phyloP scores from a whole-genome alignment of 2,329 filamentous ascomycete genomes.

The Neonectria neomacrospora region DNA sequence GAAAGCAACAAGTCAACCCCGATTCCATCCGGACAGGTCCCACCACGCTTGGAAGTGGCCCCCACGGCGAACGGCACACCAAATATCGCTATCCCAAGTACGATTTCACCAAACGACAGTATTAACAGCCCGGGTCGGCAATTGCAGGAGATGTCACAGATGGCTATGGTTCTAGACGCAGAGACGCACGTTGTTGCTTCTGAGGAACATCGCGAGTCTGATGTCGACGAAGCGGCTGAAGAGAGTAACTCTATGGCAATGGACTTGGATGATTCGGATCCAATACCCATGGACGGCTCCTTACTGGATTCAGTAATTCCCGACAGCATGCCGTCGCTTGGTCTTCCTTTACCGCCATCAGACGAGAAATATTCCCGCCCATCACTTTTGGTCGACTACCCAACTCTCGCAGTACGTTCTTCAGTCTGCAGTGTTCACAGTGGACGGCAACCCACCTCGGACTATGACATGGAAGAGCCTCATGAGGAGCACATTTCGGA shows the following conservation, averaged over 20 bases:
- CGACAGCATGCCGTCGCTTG: conserved; percentile 35
- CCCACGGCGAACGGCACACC: conserved; percentile 29
- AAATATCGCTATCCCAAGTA: conserved; percentile 39
- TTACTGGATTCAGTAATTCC: conserved; percentile 37
- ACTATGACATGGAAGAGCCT: conserved; percentile 49
- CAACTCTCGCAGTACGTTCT: conserved; percentile 28
- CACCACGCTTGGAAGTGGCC: conserved; percentile 36
- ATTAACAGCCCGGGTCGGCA: conserved; percentile 36
- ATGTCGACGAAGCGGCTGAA: not conserved
- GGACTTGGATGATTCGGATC: conserved; percentile 17
- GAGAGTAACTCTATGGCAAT: conserved; percentile 20
- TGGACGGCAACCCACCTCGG: conserved; percentile 62
- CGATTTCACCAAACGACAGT: conserved; percentile 32
- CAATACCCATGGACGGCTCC: conserved; percentile 13
- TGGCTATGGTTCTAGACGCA: conserved; percentile 11
- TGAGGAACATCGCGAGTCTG: conserved; percentile 4
- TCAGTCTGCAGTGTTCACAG: conserved; percentile 55
- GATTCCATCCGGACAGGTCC: conserved; percentile 46
- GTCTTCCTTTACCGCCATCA: conserved; percentile 25
- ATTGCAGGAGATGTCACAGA: conserved; percentile 31
- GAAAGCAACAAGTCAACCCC: conserved; percentile 39
- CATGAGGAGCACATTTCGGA: conserved; percentile 38
- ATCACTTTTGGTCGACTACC: conserved; percentile 16
- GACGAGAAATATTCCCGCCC: conserved; percentile 14
- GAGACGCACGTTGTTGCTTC: not conserved